Conservation (phyloP, 352 stramenopile species). For the Phytophthora citrophthora region DNA sequence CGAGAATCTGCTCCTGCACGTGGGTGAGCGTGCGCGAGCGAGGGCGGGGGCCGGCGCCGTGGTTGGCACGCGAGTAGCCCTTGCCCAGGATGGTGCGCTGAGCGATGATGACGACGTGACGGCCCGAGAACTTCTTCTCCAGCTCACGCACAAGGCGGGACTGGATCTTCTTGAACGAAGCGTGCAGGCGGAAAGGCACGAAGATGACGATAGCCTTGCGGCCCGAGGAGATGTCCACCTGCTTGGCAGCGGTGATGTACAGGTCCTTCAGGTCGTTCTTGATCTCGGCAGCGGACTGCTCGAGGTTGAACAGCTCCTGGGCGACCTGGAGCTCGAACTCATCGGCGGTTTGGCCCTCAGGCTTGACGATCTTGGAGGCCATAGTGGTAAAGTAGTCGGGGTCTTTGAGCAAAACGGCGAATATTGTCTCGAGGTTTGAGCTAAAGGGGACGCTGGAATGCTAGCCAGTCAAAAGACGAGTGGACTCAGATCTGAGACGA, state of each 20-base stretch:
- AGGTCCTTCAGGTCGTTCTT: conserved; percentile 98
- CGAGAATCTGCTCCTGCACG: conserved; percentile 99
- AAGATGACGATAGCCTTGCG: conserved; percentile 99
- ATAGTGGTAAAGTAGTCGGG: conserved; percentile 54
- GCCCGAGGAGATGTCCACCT: conserved; percentile 95
- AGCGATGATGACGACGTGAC: conserved; percentile 98
- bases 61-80: conserved; percentile 94
- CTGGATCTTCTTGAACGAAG: conserved; percentile 99
- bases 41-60: conserved; percentile 95
- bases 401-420: conserved; percentile 42
- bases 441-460: not conserved
- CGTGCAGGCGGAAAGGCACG: conserved; percentile 98
- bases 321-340: conserved; percentile 91
- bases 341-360: conserved; percentile 81
- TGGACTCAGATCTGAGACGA: conserved; percentile 32
- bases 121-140: conserved; percentile 99
- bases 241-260: conserved; percentile 99
- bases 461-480: conserved; percentile 40
- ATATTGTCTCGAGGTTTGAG: conserved; percentile 3
- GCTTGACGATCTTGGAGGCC: conserved; percentile 89
- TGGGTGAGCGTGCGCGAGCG: conserved; percentile 97
- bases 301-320: conserved; percentile 87
- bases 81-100: conserved; percentile 99
- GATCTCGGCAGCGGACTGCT: conserved; percentile 96
- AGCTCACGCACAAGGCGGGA: conserved; percentile 97